Base-by-base conservation (phyloP, 768 basidiomycete genomes). In the Chalciporus sphaerocephalus region DNA sequence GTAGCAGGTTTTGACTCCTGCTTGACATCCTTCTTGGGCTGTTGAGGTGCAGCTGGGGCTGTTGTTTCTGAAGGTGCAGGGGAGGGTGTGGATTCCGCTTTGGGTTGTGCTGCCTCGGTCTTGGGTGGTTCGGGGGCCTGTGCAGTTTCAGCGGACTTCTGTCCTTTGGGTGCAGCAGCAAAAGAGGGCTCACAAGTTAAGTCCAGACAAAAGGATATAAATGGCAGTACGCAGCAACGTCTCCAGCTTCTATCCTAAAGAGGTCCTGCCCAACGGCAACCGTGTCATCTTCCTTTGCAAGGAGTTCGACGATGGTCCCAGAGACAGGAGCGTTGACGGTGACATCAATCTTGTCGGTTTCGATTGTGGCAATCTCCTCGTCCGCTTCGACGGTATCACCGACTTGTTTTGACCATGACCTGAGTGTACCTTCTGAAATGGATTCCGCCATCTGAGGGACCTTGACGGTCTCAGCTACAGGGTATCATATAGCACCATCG, bases 281-380 rank as follows among this genome's bases (percentile, higher is more conserved):
- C 17, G 93, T 96, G 57, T 92, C 88, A 58, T 99, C 95, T 68
- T 97, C 95, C 33, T 76, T 79, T 35, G 85, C 92, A 23, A 97
- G 78, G 13, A 90, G 71, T 64, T 96, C 86, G 16, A 84, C 78
- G 52, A 99, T 92, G 38, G 75, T 93, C 12, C 95, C 95, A 9
- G 92, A 77, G 54, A 77, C 72, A 7, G 95, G 88, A 15, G 95
- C 90, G 62, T 96, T 99, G 44, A 99, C 94, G 5, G 92, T 87
- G 35, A 98, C 92, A 64, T 99, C 95, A 58, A 98, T 97, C 93
- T 98, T 97, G 76, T 99, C 95, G 7, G 95, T 99, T 73, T 98
- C 95, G 54, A 98, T 97, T 36, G 92, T 95, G 13, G 92, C 95
- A 34, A 99, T 77, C 71, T 99, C 95, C 70, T 98, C 95, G 63